Percentiles rank a stretch among this genome's conserved stretches.
These are phyloP conservation scores for Lipomyces orientalis DNA, from an alignment of 805 yeast species.

Conservation along the genomic window DNA sequence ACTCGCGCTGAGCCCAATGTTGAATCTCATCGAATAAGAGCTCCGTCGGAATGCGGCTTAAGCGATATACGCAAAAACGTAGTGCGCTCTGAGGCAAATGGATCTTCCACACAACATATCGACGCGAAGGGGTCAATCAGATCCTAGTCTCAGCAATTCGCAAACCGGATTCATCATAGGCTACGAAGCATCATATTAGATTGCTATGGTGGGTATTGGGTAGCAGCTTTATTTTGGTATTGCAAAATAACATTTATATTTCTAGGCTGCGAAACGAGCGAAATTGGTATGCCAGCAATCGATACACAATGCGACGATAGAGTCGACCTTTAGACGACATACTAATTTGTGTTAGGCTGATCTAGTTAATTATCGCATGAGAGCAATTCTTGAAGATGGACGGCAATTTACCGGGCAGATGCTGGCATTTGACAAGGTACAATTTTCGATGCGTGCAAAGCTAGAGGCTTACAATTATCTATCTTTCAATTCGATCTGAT, in stretches of 20 bases:
- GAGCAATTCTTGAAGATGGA: constrained; percentile 77
- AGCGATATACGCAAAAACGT: neutral
- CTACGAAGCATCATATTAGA: neutral
- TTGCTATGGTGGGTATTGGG: neutral
- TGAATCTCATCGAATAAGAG: neutral
- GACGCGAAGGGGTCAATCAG: neutral
- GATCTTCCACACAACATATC: neutral
- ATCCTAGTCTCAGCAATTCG: neutral
- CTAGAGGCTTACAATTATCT: neutral
- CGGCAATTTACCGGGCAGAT: constrained; percentile 79
- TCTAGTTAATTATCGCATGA: constrained; percentile 72
- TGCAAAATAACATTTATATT: neutral
- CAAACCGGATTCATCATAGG: neutral
- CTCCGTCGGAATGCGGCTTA: neutral
- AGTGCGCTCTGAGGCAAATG: neutral
- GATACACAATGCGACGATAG: neutral
- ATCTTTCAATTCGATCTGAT: neutral
- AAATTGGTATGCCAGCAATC: constrained; percentile 31
- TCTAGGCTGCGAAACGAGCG: constrained; percentile 39
- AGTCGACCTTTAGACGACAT: neutral
- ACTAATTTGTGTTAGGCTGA: constrained; percentile 52
- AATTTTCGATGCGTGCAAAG: neutral
- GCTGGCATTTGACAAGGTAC: constrained; percentile 79
- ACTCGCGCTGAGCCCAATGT: neutral
- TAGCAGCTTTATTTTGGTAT: neutral